Evolutionary conservation across 2,329 filamentous ascomycete species (phyloP), one percentile per base, ranked within the genome.

Genomic region (Xylaria sp.): DNA sequence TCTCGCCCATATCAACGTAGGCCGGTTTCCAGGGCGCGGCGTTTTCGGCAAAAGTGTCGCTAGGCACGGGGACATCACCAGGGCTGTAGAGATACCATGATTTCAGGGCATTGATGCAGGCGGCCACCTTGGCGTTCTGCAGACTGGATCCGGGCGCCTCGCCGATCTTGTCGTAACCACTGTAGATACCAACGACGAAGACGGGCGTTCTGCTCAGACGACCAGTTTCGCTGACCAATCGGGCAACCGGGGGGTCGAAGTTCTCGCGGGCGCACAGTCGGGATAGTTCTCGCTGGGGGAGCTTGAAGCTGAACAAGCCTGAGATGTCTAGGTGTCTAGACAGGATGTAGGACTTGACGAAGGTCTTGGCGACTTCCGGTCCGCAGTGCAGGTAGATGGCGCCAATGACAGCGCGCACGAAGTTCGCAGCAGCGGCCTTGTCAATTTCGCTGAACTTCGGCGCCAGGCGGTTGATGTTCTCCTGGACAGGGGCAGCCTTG

Each of bases 41-140:
- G 52, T 79, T 81, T 64, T 84, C 79, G 57, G 81, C 78, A 66
- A 89, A 80, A 78, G 83, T 88, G 64, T 90, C 86, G 71, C 88
- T 90, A 23, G 88, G 88, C 62, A 91, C 79, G 59, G 82, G 80
- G 54, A 85, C 82, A 64, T 84, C 76, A 58, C 82, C 79, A 34
- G 94, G 93, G 73, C 87, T 92, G 79, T 99, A 99, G 56, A 99
- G 80, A 75, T 99, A 99, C 94, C 94, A 99, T 4, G 88, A 82
- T 80, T 96, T 96, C 71, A 99, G 80, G 16, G 92, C 87, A 64
- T 89, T 87, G 70, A 95, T 92, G 44, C 90, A 86, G 18, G 94
- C 94, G 73, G 90, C 84, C 64, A 84, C 81, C 64, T 91, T 85
- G 37, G 90, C 93, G 69, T 91, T 84, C 66, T 91, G 81, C 59